Base-by-base conservation (phyloP, 2,329 filamentous ascomycete genomes). In the Periconia digitata region DNA sequence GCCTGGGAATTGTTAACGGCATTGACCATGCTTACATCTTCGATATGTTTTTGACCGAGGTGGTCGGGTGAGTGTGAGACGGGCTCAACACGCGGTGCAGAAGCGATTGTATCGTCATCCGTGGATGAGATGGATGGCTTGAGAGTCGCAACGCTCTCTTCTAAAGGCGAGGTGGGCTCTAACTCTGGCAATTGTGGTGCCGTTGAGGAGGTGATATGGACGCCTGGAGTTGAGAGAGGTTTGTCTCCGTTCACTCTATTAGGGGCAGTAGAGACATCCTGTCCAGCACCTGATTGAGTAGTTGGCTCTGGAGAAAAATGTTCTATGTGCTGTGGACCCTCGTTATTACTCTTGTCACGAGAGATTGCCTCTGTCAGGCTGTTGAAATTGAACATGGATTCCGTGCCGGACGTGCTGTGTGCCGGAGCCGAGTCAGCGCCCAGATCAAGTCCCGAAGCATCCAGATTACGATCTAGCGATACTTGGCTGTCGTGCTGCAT, bases 331-430 rank as follows among this genome's bases (percentile, higher is more conserved):
- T 74, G 68, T 42, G 67, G 69, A 8, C 64, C 65, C 47, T 79
- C 77, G 36, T 85, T 58, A 17, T 60, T 58, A 10, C 60, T 56
- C 8, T 66, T 81, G 21, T 85, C 80, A 34, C 81, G 84, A 0
- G 86, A 89, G 23, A 96, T 89, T 68, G 95, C 89, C 53, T 90
- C 89, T 2, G 90, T 89, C 18, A 97, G 75, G 58, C 90, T 96
- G 47, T 85, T 81, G 66, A 96, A 96, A 69, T 96, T 96, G 72
- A 95, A 94, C 82, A 96, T 84, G 3, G 90, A 84, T 65, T 96
- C 92, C 0, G 79, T 74, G 39, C 79, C 78, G 4, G 76, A 79
- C 6, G 72, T 73, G 55, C 73, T 73, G 10, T 60, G 60, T 37
- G 64, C 51, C 10, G 64, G 58, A 7, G 61, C 64, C 35, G 67